Percentiles rank a stretch among this genome's conserved stretches.
Conservation (phyloP, 2,329 filamentous ascomycete genomes). For the Bipolaris victoriae region DNA sequence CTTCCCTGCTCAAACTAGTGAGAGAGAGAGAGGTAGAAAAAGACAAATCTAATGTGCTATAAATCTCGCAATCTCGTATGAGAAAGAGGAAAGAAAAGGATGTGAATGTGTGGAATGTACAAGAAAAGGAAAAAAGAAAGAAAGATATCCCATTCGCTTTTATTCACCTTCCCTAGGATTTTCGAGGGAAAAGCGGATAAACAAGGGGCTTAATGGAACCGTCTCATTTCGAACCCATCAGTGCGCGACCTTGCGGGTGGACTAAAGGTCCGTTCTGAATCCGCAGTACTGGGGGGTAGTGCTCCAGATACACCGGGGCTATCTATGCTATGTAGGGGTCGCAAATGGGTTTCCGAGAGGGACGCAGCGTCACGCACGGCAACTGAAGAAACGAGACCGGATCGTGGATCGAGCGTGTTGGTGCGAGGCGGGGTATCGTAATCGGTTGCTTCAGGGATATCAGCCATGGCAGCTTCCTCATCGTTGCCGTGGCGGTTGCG, state of each 20-base stretch:
- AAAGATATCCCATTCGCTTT: neutral
- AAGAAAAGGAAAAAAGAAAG: neutral
- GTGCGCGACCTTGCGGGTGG: constrained; percentile 35
- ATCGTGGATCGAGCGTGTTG: constrained; percentile 47
- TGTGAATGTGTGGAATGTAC: neutral
- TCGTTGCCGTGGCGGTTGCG: constrained; percentile 47
- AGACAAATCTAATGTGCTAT: no score
- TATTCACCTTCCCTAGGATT: no score
- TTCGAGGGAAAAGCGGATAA: neutral
- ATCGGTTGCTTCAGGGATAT: constrained; percentile 50
- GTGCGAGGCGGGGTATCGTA: constrained; percentile 25
- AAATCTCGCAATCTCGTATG: neutral
- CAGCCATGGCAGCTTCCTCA: constrained; percentile 56
- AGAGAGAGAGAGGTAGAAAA: no score
- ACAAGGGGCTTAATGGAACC: constrained; percentile 23
- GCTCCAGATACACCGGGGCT: constrained; percentile 32
- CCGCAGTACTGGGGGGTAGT: constrained; percentile 27
- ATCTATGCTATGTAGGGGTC: constrained; percentile 1
- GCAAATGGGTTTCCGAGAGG: constrained; percentile 10
- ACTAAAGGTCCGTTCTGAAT: constrained; percentile 30
- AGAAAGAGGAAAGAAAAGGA: neutral
- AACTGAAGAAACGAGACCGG: constrained; percentile 38
- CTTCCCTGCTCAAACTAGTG: no score
- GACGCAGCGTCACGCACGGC: constrained; percentile 38
- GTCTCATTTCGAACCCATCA: constrained; percentile 45